Evolutionary conservation across 169 alveolate genomes (phyloP).

Genomic region (Cardiosporidium cionae): DNA sequence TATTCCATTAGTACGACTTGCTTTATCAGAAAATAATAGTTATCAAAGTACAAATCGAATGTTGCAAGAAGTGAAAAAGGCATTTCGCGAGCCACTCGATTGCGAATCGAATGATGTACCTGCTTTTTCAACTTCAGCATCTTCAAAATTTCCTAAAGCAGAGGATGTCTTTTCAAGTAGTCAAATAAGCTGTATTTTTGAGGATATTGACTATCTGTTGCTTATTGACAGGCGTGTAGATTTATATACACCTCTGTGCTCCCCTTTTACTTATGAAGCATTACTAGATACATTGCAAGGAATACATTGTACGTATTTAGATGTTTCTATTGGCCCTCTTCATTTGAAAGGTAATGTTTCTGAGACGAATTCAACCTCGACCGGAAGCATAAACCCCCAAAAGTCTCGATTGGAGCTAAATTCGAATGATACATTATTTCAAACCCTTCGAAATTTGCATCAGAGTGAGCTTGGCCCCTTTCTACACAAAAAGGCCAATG

Average conservation of each 20-base stretch:
- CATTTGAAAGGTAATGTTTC: slow-evolving; percentile 12
- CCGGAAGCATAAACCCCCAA: background rate
- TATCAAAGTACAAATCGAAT: no score
- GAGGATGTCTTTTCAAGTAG: no score
- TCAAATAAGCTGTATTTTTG: no score
- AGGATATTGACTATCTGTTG: background rate
- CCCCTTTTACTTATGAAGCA: slow-evolving; percentile 68
- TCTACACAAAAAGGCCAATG: slow-evolving; percentile 69
- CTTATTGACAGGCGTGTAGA: slow-evolving; percentile 61
- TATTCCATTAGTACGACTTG: no score
- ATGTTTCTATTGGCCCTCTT: slow-evolving; percentile 44
- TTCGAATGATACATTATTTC: slow-evolving; percentile 53
- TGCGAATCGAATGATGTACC: background rate
- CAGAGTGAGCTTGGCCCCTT: slow-evolving; percentile 62
- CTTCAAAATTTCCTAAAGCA: background rate
- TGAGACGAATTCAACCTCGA: background rate
- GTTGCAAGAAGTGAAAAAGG: no score
- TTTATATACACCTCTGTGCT: slow-evolving; percentile 56
- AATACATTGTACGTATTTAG: slow-evolving; percentile 49
- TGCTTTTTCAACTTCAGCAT: background rate
- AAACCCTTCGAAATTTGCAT: slow-evolving; percentile 56
- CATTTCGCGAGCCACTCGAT: background rate
- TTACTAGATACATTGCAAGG: slow-evolving; percentile 51
- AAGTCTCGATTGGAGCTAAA: background rate
- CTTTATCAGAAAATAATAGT: no score